A percentile compares a stretch with the other conserved stretches of the same genome.
phyloP scores from a whole-genome alignment of 768 basidiomycete genomes.

The Calvatia gigantea region DNA sequence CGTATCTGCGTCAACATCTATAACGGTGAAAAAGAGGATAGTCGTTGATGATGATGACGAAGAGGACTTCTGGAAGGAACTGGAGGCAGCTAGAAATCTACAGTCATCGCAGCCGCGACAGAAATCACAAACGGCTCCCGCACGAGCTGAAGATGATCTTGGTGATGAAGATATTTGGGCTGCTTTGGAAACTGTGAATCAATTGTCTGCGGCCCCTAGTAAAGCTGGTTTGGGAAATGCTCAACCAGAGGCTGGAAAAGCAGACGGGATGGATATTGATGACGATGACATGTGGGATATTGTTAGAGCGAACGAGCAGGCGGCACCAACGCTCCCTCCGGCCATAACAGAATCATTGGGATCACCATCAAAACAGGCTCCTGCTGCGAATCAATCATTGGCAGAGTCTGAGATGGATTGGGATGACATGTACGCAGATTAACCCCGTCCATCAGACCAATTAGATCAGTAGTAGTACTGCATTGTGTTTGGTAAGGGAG shows the following conservation, averaged over 20 bases:
- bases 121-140: constrained; percentile 6
- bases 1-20: background rate
- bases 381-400: constrained; percentile 26
- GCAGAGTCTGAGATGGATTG: constrained; percentile 37
- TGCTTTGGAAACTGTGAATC: constrained; percentile 13
- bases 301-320: constrained; percentile 49
- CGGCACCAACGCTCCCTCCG: constrained; percentile 17
- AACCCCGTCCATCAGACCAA: constrained; percentile 7
- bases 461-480: background rate
- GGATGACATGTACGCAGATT: constrained; percentile 63
- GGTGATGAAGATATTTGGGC: constrained; percentile 26
- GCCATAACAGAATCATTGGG: constrained; percentile 9
- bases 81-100: constrained; percentile 42
- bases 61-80: constrained; percentile 67
- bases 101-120: constrained; percentile 12
- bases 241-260: constrained; percentile 26
- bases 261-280: constrained; percentile 9
- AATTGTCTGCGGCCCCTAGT: constrained; percentile 20
- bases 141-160: constrained; percentile 19
- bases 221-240: constrained; percentile 4
- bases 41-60: constrained; percentile 30
- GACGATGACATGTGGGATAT: constrained; percentile 78
- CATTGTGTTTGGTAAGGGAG: background rate
- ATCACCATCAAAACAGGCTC: background rate
- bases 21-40: background rate